These are phyloP conservation scores for Fraxinus baroniana DNA, from an alignment of 305 asterid genomes.

Conservation along the genomic window DNA sequence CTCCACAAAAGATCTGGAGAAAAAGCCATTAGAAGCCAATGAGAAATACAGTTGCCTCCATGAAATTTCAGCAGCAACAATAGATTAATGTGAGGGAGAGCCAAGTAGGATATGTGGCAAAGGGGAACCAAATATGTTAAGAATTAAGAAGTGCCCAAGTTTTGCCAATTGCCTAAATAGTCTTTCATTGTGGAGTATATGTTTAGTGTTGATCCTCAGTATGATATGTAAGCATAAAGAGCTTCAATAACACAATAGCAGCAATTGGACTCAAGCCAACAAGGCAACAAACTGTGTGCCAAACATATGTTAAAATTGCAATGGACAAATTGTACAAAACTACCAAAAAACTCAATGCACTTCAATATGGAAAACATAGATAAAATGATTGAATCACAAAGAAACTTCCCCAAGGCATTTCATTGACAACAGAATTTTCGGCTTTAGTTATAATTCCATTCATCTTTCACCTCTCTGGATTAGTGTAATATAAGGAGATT, in stretches of 20 bases:
- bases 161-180: neutral
- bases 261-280: neutral
- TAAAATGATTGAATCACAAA: neutral
- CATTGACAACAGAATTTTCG: slow-evolving; percentile 1
- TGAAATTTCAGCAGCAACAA: neutral
- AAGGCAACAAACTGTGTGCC: neutral
- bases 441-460: neutral
- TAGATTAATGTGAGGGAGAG: neutral
- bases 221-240: neutral
- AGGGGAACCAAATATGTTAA: neutral
- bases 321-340: slow-evolving; percentile 1
- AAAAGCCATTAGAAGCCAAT: slow-evolving; percentile 21
- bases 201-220: slow-evolving; percentile 2
- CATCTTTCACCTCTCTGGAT: slow-evolving; percentile 5
- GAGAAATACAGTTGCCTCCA: slow-evolving; percentile 4
- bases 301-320: slow-evolving; percentile 10
- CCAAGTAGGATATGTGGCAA: neutral
- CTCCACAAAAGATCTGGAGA: slow-evolving; percentile 19
- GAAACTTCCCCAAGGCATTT: slow-evolving; percentile 8
- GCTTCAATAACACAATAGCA: neutral
- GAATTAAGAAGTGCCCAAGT: neutral
- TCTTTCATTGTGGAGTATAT: neutral
- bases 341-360: neutral
- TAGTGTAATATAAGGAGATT: slow-evolving; percentile 10
- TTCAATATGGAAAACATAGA: neutral